Base-by-base conservation (phyloP, 2,329 filamentous ascomycete genomes). In the Alternaria sp. region DNA sequence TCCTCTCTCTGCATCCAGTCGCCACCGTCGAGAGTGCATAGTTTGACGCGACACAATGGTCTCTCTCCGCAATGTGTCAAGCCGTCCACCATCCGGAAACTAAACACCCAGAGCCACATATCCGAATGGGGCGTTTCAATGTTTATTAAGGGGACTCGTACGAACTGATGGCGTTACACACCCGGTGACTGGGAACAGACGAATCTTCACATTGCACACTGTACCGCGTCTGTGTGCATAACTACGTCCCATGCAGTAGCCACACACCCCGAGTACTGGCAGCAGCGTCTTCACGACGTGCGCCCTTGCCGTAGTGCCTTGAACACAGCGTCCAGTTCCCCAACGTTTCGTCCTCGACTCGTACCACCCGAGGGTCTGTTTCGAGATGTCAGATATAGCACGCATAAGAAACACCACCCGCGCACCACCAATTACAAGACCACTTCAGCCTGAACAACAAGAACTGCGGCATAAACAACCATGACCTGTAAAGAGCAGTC, bases 261-360 rank as follows among this genome's bases (percentile, higher is more conserved):
- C 58, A 50, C 40, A 55, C 52, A 19, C 28, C 8, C 11, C 21
- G 17, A 50, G 26, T 11, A 28, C 28, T 44, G 36, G 52, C 54
- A 55, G 4, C 21, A 28, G 32, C 21, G 40, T 45, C 40, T n/a
- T 26, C 11, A 45, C 40, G n/a, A 30, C 28, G 36, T 19, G 23
- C 32, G 49, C 28, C 13, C 13, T 25, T 57, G 54, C 26, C 23
- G 43, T 47, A 46, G 43, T 43, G 45, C 45, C 32, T 23, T 47
- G 32, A 40, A 54, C 23, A 19, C 40, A 44, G 13, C 23, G 21
- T 51, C 25, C 46, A 17, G 36, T 43, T 49, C 55, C 30, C 55
- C 45, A 45, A 19, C 44, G 55, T 59, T 59, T 59, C 60, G 36
- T 51, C n/a, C 54, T 47, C 59, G 55, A 62, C 49, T 62, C 60